phyloP scores from a whole-genome alignment of 176 grass and related monocot species.

The Phragmites australis region DNA sequence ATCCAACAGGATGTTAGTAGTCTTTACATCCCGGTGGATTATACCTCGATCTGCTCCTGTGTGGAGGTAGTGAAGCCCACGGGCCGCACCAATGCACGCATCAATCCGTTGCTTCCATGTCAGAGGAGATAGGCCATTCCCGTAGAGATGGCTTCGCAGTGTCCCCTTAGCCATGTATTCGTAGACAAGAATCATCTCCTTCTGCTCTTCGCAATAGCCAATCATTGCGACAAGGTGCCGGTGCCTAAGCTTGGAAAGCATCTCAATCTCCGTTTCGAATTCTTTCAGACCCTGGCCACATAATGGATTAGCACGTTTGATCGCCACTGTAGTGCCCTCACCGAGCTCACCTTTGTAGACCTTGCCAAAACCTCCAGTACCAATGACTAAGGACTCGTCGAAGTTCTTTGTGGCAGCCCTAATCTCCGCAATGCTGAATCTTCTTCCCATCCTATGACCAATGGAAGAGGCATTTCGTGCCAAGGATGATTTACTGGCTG shows the following conservation, averaged over 20 bases:
- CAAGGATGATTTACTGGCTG: slow-evolving; percentile 47
- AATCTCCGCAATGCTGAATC: slow-evolving; percentile 77
- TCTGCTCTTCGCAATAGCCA: slow-evolving; percentile 94
- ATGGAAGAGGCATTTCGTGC: slow-evolving; percentile 48
- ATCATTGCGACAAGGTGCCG: slow-evolving; percentile 96
- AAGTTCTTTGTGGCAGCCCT: slow-evolving; percentile 82
- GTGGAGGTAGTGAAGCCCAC: slow-evolving; percentile 93
- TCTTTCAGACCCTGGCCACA: slow-evolving; percentile 83
- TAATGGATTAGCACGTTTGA: slow-evolving; percentile 79
- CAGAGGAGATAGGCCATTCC: slow-evolving; percentile 58
- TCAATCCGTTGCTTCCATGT: slow-evolving; percentile 89
- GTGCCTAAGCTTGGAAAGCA: slow-evolving; percentile 95
- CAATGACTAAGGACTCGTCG: slow-evolving; percentile 79
- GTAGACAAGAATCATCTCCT: slow-evolving; percentile 92
- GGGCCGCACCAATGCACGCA: slow-evolving; percentile 75
- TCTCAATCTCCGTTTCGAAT: slow-evolving; percentile 96
- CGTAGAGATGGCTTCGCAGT: slow-evolving; percentile 87
- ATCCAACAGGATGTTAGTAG: slow-evolving; percentile 88
- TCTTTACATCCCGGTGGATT: slow-evolving; percentile 97
- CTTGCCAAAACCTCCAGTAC: slow-evolving; percentile 91
- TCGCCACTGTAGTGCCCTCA: slow-evolving; percentile 63
- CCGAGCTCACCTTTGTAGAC: slow-evolving; percentile 82
- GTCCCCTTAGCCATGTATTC: slow-evolving; percentile 99
- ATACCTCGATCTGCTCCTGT: slow-evolving; percentile 90
- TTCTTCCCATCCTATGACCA: slow-evolving; percentile 64